Evolutionary conservation across 1,284 basidiomycete species (phyloP), one percentile per base, ranked within the genome.

Genomic region (Microbotryum scabiosae): DNA sequence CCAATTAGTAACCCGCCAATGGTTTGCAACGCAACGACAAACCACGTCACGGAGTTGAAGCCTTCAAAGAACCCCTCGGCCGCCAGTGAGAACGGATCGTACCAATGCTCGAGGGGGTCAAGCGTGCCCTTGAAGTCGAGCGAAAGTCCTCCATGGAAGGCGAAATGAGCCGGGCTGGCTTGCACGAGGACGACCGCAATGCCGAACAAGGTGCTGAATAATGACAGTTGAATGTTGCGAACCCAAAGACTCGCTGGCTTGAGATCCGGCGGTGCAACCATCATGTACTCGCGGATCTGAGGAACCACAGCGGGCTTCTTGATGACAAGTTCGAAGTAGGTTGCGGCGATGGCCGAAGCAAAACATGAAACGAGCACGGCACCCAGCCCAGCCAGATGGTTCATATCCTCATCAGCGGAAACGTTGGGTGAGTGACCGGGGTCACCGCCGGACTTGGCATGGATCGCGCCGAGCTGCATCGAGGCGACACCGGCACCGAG

Each of bases 261-360:
- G 41, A 54, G 49, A 52, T 56, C 51, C 47, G 46, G 57, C 18
- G 51, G 51, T 43, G 21, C 44, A 9, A 47, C 53, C 53, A 45
- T 60, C 41, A 57, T 57, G 36, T 58, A 41, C 49, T 63, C 57
- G 32, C 60, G 58, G 44, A 63, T 55, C 12, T 54, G 46, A 21
- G 60, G 61, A 5, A 59, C 50, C 41, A 49, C 21, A 3, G 58
- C 50, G 14, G 36, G 48, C 3, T 63, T 66, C 63, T 76, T 76
- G 63, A 76, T 68, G 23, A 73, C 68, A 54, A 71, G 71, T 60
- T 76, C 75, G 46, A 76, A 74, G 67, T 75, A 76, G 47, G 75
- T 74, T 23, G 74, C 72, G 0, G 75, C 75, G 55, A 76, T 70
- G 12, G 73, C 75, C 20, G 72, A 73, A n/a, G 71, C 73, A 63